These are phyloP conservation scores for Fusarium subglutinans DNA, from an alignment of 2,329 filamentous ascomycete genomes.

Conservation along the genomic window DNA sequence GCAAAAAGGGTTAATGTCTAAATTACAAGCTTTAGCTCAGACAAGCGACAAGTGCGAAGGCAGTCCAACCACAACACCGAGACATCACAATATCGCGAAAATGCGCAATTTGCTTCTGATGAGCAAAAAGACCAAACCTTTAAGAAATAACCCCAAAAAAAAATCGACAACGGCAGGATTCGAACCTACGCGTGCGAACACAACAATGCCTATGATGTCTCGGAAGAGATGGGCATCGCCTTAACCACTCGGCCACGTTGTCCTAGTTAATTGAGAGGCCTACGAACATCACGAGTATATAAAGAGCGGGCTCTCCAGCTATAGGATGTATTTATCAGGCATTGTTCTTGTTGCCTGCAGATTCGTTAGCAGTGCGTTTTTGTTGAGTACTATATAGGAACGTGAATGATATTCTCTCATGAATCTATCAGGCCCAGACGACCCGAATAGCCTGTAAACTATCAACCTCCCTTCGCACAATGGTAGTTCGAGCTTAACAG, in stretches of 20 bases:
- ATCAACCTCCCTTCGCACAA: background rate
- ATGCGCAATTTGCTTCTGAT: background rate
- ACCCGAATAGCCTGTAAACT: background rate
- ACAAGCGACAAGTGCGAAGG: background rate
- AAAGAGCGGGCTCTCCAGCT: rapidly evolving
- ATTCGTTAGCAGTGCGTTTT: background rate
- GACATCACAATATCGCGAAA: background rate
- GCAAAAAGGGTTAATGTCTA: background rate
- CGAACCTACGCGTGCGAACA: slow-evolving; percentile 33
- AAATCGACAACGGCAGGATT: slow-evolving; percentile 27
- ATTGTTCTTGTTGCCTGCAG: background rate
- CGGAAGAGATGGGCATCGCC: slow-evolving; percentile 25
- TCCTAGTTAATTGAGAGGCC: background rate
- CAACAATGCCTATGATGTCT: slow-evolving; percentile 17
- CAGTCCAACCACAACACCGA: background rate
- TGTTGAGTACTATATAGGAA: background rate
- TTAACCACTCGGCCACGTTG: slow-evolving; percentile 34
- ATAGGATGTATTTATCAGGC: background rate
- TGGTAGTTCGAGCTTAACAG: background rate
- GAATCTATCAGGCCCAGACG: background rate
- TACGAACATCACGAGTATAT: rapidly evolving
- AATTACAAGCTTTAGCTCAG: background rate
- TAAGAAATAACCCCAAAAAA: background rate
- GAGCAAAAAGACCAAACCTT: background rate
- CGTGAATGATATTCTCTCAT: background rate